A percentile compares a stretch with the other conserved stretches of the same genome.
These are phyloP conservation scores for Monosporozyma unispora DNA, from an alignment of 805 yeast genomes.

Conservation along the genomic window DNA sequence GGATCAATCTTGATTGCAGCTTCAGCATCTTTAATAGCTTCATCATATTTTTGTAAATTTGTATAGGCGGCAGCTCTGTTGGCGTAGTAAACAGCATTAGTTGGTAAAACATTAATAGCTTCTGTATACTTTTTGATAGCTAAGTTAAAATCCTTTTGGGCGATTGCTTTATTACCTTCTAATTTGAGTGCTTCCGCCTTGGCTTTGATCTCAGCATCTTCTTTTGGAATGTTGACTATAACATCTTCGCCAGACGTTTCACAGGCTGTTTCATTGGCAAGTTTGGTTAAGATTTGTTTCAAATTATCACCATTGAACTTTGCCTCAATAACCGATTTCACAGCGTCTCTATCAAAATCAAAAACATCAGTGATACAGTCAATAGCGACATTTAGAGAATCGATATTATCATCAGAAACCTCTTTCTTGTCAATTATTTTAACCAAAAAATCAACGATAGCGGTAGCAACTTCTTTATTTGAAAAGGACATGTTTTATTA, in stretches of 20 bases:
- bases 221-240: conserved; percentile 35
- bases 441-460: conserved; percentile 66
- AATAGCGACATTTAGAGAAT: conserved; percentile 87
- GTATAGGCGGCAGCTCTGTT: conserved; percentile 97
- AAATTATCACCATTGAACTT: conserved; percentile 43
- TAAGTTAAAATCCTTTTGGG: conserved; percentile 53
- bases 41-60: conserved; percentile 59
- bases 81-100: conserved; percentile 77
- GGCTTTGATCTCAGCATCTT: conserved; percentile 46
- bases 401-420: conserved; percentile 69
- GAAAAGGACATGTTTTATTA: conserved; percentile 34
- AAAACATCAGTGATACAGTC: conserved; percentile 88
- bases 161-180: conserved; percentile 88
- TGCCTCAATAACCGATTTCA: conserved; percentile 10
- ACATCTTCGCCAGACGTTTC: conserved; percentile 30
- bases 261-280: conserved; percentile 15
- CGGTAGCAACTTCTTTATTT: conserved; percentile 60
- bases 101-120: conserved; percentile 62
- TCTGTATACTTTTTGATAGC: conserved; percentile 75
- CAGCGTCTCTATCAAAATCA: conserved; percentile 46
- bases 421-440: conserved; percentile 49
- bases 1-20: conserved; percentile 73
- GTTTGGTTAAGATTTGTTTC: conserved; percentile 34
- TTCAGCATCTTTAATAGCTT: conserved; percentile 78
- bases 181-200: conserved; percentile 78